A percentile compares a stretch with the other conserved stretches of the same genome.
Conservation (phyloP, 768 basidiomycete species). For the Lactarius deliciosus region DNA sequence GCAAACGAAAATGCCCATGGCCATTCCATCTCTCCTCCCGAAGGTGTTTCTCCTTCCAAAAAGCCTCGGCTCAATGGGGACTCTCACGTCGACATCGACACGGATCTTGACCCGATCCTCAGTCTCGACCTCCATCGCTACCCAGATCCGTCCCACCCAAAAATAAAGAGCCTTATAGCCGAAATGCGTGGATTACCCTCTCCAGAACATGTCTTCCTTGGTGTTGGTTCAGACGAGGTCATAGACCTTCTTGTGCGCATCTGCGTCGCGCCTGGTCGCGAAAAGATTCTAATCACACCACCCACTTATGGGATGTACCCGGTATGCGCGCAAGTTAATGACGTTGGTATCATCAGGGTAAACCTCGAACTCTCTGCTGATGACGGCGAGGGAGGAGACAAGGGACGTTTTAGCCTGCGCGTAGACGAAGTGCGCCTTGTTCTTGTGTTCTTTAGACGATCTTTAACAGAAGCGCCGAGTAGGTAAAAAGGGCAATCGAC, state of each 20-base stretch:
- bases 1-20: slow-evolving; percentile 98
- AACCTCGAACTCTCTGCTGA: slow-evolving; percentile 59
- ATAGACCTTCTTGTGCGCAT: slow-evolving; percentile 94
- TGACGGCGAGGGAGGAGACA: slow-evolving; percentile 70
- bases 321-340: slow-evolving; percentile 94
- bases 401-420: slow-evolving; percentile 68
- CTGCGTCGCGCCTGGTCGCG: slow-evolving; percentile 70
- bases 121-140: slow-evolving; percentile 78
- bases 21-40: slow-evolving; percentile 55
- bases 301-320: slow-evolving; percentile 99
- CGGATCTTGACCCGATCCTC: slow-evolving; percentile 38
- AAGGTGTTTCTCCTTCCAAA: slow-evolving; percentile 22
- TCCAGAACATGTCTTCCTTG: slow-evolving; percentile 73
- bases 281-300: slow-evolving; percentile 85
- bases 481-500: slow-evolving; percentile 72
- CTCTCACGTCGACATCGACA: slow-evolving; percentile 32
- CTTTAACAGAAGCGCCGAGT: slow-evolving; percentile 14
- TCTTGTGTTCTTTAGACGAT: not conserved
- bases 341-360: slow-evolving; percentile 77
- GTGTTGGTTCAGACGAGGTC: slow-evolving; percentile 95
- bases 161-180: slow-evolving; percentile 76
- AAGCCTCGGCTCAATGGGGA: slow-evolving; percentile 25
- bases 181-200: slow-evolving; percentile 66
- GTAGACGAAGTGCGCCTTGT: slow-evolving; percentile 63
- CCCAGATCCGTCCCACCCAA: slow-evolving; percentile 85